Evolutionary conservation across 164 flowering plant genomes (phyloP), one percentile per base, ranked within the genome.

Genomic region (Piper betle): DNA sequence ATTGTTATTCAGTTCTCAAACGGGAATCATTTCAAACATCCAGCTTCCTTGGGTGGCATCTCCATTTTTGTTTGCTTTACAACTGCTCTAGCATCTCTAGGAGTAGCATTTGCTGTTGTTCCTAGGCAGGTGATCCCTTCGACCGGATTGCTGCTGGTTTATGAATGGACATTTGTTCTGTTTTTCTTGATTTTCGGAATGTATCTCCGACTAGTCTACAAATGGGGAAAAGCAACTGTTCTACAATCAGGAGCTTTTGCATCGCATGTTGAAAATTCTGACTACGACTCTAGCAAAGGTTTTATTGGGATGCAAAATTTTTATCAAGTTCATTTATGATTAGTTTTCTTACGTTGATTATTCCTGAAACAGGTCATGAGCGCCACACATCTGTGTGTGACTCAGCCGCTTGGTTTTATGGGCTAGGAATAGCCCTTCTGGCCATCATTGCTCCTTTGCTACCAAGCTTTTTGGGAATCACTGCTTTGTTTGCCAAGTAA

Each of bases 41-140:
- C 98, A 60, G 64, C 67, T 12, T 82, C 71, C 67, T 72, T 93
- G 71, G 97, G 95, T 58, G 87, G 84, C 52, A 41, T 76, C 11
- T 90, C 99, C 50, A 65, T 90, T 48, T 60, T 77, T 5, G 66
- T 75, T 46, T 93, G 96, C 69, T 83, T 93, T 64, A 40, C 72
- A 57, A 75, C 82, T 74, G 88, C 78, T 65, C 20, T 78, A 46
- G 74, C 81, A 6, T 73, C 99, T 42, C 72, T 90, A 62, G 88
- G 66, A 42, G 55, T 84, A 62, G 71, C 89, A 62, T 69, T 93
- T 67, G 61, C 80, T 37, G 70, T 93, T 68, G 87, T 93, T 55
- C 99, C 99, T 53, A 81, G 85, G 11, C 99, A 93, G 79, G 89
- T 88, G 62, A 82, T 75, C 82, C 99, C 99, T 62, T 93, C 96